Conservation (phyloP, 768 basidiomycete genomes). For the Suillus americanus region DNA sequence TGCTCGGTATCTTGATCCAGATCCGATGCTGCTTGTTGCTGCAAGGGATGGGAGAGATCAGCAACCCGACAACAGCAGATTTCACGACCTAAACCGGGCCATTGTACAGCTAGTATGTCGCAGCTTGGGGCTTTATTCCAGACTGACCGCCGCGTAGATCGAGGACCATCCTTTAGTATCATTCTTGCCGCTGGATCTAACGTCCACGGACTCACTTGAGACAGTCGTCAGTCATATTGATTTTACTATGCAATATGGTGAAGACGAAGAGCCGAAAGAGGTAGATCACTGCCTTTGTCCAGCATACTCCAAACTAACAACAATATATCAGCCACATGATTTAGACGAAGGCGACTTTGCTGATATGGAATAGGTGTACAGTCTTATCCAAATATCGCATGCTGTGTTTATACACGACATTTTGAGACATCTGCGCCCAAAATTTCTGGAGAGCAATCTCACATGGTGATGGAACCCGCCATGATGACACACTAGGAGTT, state of each 20-base stretch:
- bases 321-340: slow-evolving; percentile 70
- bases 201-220: slow-evolving; percentile 86
- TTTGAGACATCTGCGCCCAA: background rate
- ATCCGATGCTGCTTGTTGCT: slow-evolving; percentile 80
- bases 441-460: background rate
- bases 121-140: background rate
- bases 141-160: slow-evolving; percentile 54
- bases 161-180: slow-evolving; percentile 98
- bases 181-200: slow-evolving; percentile 92
- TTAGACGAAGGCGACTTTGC: slow-evolving; percentile 92
- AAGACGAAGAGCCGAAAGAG: slow-evolving; percentile 97
- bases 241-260: slow-evolving; percentile 98
- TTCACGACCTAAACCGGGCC: slow-evolving; percentile 92
- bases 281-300: slow-evolving; percentile 37
- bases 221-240: slow-evolving; percentile 94
- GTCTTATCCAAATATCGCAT: background rate
- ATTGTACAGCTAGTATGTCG: slow-evolving; percentile 86
- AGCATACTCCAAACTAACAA: slow-evolving; percentile 11
- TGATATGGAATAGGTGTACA: slow-evolving; percentile 53
- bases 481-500: background rate
- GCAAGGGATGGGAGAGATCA: slow-evolving; percentile 49
- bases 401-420: background rate
- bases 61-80: slow-evolving; percentile 70
- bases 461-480: background rate
- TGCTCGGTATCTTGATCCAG: slow-evolving; percentile 94